Evolutionary conservation across 345 rosid species (phyloP).

Genomic region (Arabidopsis thaliana): TAIR10.1 NC_003074.8:7545501-7546000

Average conservation of each 20-base stretch:
- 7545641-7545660: slow-evolving; percentile 71
- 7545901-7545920: slow-evolving; percentile 23
- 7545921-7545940: slow-evolving; percentile 70
- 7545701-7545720: slow-evolving; percentile 52
- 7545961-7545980: slow-evolving; percentile 83
- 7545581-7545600: slow-evolving; percentile 12
- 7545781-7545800: slow-evolving; percentile 58
- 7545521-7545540: slow-evolving; percentile 12
- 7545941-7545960: slow-evolving; percentile 68
- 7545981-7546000: slow-evolving; percentile 73
- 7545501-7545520: neutral
- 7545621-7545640: slow-evolving; percentile 70
- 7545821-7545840: slow-evolving; percentile 79
- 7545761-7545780: slow-evolving; percentile 42
- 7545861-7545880: slow-evolving; percentile 24
- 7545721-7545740: slow-evolving; percentile 47
- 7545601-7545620: slow-evolving; percentile 21
- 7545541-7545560: slow-evolving; percentile 25
- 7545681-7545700: slow-evolving; percentile 68
- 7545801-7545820: slow-evolving; percentile 81
- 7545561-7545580: slow-evolving; percentile 5
- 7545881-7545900: slow-evolving; percentile 31
- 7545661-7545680: slow-evolving; percentile 71
- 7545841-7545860: slow-evolving; percentile 31
- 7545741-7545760: slow-evolving; percentile 51